Percentiles rank a stretch among this genome's conserved stretches.
Conservation (phyloP, 768 basidiomycete species). For the Mycena rebaudengoi region DNA sequence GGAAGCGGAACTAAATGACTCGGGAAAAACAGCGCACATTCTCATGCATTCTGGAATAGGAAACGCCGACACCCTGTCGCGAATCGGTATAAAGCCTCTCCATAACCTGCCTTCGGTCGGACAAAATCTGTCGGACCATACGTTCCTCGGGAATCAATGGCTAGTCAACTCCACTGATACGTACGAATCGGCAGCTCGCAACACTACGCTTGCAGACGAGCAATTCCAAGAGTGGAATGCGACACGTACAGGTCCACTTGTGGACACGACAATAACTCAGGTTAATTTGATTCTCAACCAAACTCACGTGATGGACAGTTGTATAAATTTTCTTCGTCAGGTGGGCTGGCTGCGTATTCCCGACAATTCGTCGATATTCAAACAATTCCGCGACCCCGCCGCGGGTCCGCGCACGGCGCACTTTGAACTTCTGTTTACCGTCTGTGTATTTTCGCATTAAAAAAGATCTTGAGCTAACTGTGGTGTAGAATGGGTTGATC, state of each 20-base stretch:
- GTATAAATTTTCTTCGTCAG: no score
- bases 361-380: constrained; percentile 24
- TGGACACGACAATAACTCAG: constrained; percentile 26
- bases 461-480: neutral
- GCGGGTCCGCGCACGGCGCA: constrained; percentile 36
- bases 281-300: no score
- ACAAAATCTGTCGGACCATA: constrained; percentile 43
- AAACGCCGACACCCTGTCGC: constrained; percentile 22
- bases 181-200: constrained; percentile 31
- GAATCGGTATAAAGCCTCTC: constrained; percentile 32
- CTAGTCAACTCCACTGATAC: constrained; percentile 37
- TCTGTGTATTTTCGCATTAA: neutral
- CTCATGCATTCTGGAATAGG: constrained; percentile 49
- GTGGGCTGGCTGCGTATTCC: constrained; percentile 33
- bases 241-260: constrained; percentile 38
- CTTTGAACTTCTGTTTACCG: constrained; percentile 30
- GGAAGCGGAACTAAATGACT: no score
- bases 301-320: no score
- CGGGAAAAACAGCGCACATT: constrained; percentile 41
- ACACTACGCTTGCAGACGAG: constrained; percentile 29
- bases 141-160: constrained; percentile 30
- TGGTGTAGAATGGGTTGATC: neutral
- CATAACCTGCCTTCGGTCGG: constrained; percentile 42
- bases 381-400: constrained; percentile 30
- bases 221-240: constrained; percentile 38